Evolutionary conservation across 176 grass and related monocot species (phyloP), one percentile per base, ranked within the genome.

Genomic region (Aechmea fasciata): DNA sequence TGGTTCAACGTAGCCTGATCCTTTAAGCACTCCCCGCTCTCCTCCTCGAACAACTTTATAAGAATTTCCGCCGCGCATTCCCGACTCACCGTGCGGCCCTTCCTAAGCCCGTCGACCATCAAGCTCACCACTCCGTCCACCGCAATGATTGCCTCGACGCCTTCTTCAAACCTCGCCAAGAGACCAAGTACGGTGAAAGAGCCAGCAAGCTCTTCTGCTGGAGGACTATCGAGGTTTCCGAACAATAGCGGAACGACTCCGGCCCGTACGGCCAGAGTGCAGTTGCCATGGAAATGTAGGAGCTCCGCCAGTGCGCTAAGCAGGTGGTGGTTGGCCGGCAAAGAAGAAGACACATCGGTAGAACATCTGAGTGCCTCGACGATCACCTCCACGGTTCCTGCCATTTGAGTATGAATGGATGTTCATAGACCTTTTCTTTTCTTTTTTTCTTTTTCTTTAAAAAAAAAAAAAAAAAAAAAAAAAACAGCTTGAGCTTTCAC

Each of bases 151-250:
- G 73, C 73, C 3, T 53, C 13, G 22, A 75, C 53, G 13, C 73
- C 73, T 13, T 75, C 73, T 50, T 66, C 49, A 63, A 66, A 75
- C 22, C 62, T 66, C 63, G 73, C 73, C 73, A 75, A 7, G 25
- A 50, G 62, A 15, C 9, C 71, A 1, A 73, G 71, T 18, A 73
- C 17, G 33, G 57, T 8, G 29, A 29, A n/a, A 15, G 54, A 48
- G 15, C 26, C 71, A n/a, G 10, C 17, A 33, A 72, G 70, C 15
- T 72, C 53, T 10, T 72, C 70, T 9, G 52, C 70, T 9, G 52
- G 52, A 33, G 15, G 11, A 33, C 70, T 13, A 11, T 10, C 26
- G 26, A 72, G 29, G 52, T 57, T 72, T n/a, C 26, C 23, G 2
- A 48, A 9, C 11, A 72, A 53, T 19, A 61, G 29, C 19, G 72